Conservation (phyloP, 164 flowering plant genomes). For the Paratinospora sagittata region DNA sequence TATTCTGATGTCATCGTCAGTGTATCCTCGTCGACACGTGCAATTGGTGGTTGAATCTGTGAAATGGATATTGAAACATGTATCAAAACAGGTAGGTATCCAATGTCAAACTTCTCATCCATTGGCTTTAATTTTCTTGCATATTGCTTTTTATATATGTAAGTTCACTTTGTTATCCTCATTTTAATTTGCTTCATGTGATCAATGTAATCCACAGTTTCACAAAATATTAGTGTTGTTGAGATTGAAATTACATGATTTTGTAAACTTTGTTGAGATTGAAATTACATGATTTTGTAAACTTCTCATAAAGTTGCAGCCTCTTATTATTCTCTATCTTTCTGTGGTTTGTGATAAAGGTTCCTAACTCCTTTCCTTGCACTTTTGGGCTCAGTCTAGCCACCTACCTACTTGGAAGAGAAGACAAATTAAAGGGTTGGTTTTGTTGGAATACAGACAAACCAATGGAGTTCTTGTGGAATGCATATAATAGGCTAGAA, state of each 20-base stretch:
- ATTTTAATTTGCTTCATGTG: neutral
- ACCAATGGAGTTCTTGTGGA: neutral
- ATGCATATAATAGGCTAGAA: neutral
- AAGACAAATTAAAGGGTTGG: conserved; percentile 1
- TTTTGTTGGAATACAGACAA: neutral
- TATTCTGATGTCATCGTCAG: neutral
- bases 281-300: neutral
- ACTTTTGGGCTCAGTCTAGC: neutral
- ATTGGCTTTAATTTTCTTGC: neutral
- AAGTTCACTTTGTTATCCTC: neutral
- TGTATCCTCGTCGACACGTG: neutral
- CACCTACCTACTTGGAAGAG: neutral
- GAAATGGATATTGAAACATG: neutral
- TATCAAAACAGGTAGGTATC: neutral
- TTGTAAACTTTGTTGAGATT: no score
- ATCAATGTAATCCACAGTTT: neutral
- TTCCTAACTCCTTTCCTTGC: neutral
- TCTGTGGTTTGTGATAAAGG: neutral
- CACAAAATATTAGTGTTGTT: neutral
- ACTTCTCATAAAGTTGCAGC: neutral
- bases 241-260: no score
- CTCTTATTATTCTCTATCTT: neutral
- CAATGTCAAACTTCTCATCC: neutral
- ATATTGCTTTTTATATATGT: neutral
- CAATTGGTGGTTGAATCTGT: neutral